phyloP scores from a whole-genome alignment of 225 moss, liverwort and hornwort genomes.

The Lunularia cruciata region DNA sequence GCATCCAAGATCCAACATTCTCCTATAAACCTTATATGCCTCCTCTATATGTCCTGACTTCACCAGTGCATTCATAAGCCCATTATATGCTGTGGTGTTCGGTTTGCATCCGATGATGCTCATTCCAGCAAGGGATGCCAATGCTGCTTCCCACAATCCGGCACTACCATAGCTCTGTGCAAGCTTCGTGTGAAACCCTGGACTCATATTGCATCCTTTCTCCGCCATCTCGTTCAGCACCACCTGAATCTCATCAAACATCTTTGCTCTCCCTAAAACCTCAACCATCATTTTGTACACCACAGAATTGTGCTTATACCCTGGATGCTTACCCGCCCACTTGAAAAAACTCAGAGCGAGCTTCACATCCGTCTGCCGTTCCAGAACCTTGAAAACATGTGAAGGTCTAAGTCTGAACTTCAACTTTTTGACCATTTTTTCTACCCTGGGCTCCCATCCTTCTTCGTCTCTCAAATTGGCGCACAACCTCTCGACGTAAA shows the following conservation, averaged over 20 bases:
- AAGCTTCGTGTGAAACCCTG: slow-evolving; percentile 35
- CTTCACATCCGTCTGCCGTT: slow-evolving; percentile 69
- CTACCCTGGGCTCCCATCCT: slow-evolving; percentile 29
- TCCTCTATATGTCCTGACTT: slow-evolving; percentile 36
- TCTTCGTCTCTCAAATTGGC: slow-evolving; percentile 23
- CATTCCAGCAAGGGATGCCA: slow-evolving; percentile 32
- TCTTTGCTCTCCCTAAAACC: slow-evolving; percentile 31
- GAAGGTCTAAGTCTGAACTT: slow-evolving; percentile 58
- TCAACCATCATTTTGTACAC: slow-evolving; percentile 62
- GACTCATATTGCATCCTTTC: slow-evolving; percentile 31
- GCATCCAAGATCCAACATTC: slow-evolving; percentile 57
- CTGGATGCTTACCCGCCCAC: slow-evolving; percentile 83
- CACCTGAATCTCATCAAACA: slow-evolving; percentile 25
- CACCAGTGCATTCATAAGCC: slow-evolving; percentile 41
- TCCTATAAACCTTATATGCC: slow-evolving; percentile 45
- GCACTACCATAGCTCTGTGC: slow-evolving; percentile 40
- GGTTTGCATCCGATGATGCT: slow-evolving; percentile 57
- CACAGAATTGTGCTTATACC: slow-evolving; percentile 64
- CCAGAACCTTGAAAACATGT: slow-evolving; percentile 69
- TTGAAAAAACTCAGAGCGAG: slow-evolving; percentile 63
- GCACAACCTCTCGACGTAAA: slow-evolving; percentile 32
- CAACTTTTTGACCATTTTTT: slow-evolving; percentile 32
- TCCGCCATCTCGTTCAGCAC: slow-evolving; percentile 36
- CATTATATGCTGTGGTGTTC: slow-evolving; percentile 35
- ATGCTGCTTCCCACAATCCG: slow-evolving; percentile 42